Evolutionary conservation across 768 basidiomycete species (phyloP), one percentile per base, ranked within the genome.

Genomic region (Lyophyllum decastes): DNA sequence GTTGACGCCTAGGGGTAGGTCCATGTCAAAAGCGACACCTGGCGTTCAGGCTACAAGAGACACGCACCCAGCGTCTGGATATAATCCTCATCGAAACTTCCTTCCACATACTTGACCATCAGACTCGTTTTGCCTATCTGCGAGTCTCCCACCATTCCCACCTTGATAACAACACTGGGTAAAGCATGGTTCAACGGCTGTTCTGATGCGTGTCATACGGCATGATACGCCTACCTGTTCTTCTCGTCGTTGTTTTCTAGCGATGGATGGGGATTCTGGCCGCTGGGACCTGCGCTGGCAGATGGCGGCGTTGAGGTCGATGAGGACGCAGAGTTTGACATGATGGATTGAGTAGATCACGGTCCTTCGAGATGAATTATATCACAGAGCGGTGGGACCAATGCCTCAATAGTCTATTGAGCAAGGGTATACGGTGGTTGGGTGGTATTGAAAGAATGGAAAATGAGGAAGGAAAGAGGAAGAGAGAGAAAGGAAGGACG

Each of bases 91-190:
- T 97, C 95, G 74, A 96, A 97, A 76, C 90, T 94, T 52, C 96
- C 96, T 78, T 99, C 96, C 59, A 98, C 95, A 70, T 98, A 98
- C 78, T 98, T 98, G 75, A 98, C 95, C 96, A 98, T 98, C 72
- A 98, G 81, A 76, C 92, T 94, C 63, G 96, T 98, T 84, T 98
- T 98, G 65, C 96, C 95, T 70, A 98, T 98, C 80, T 98, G 96
- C 68, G 94, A 95, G 79, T 99, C 96, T 49, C 97, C 97, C 47
- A 99, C 94, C 96, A 99, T 99, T 55, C 96, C 96, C 50, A 99
- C 96, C 75, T 99, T 98, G 73, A 97, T 92, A 52, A 96, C 94
- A 66, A 97, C 93, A 70, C 92, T 91, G 52, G n/a, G 17, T 25
- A 8, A 52, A 59, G 41, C 47, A 45, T 38, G 11, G 35, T 40